Conservation (phyloP, 768 basidiomycete species). For the Royoungia palumana region DNA sequence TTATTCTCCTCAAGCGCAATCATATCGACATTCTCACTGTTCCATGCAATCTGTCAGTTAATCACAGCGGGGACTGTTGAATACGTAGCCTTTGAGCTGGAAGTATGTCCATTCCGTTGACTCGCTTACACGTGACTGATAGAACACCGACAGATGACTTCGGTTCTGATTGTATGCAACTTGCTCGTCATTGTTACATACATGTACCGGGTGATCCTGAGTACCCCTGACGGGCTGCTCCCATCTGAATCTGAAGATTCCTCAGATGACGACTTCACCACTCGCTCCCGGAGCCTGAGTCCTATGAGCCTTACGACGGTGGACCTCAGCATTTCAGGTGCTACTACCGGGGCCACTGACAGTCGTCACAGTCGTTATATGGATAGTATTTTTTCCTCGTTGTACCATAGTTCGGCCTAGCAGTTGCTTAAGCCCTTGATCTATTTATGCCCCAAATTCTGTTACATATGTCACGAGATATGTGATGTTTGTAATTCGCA, state of each 20-base stretch:
- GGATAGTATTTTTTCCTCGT: no score
- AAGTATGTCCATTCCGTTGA: not conserved
- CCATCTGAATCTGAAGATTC: not conserved
- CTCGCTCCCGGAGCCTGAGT: no score
- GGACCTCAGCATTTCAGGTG: not conserved
- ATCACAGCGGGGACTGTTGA: not conserved
- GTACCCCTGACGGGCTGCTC: not conserved
- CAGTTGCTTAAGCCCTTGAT: not conserved
- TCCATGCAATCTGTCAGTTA: not conserved
- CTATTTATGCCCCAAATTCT: no score
- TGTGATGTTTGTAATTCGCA: no score
- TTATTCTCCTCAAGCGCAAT: not conserved
- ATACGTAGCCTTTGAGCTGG: not conserved
- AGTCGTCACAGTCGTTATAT: no score
- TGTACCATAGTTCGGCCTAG: not conserved
- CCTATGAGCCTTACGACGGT: not conserved
- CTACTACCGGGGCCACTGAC: no score
- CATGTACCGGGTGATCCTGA: slow-evolving; percentile 4
- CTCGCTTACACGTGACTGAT: not conserved
- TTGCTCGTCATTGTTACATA: slow-evolving; percentile 13
- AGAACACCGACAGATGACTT: not conserved
- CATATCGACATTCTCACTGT: not conserved
- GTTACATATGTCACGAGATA: no score
- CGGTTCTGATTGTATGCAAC: slow-evolving; percentile 11
- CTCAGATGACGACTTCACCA: not conserved